phyloP scores from a whole-genome alignment of 2,329 filamentous ascomycete species.

The Fusarium gaditjirri region DNA sequence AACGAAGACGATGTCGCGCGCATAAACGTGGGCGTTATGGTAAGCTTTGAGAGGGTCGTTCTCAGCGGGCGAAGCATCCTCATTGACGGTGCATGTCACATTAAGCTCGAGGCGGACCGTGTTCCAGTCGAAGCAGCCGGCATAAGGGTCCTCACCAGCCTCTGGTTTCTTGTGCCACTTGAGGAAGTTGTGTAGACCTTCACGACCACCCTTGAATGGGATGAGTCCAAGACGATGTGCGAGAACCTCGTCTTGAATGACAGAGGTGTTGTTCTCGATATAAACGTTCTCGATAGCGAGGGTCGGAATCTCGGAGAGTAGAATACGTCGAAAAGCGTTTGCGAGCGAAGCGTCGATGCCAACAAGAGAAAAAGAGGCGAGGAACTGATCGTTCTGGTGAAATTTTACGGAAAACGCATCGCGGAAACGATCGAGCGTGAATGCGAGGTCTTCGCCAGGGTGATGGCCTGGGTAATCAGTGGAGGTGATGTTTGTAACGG shows the following conservation, averaged over 20 bases:
- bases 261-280: slow-evolving; percentile 95
- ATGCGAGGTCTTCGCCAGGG: slow-evolving; percentile 86
- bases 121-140: slow-evolving; percentile 80
- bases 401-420: slow-evolving; percentile 79
- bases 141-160: slow-evolving; percentile 69
- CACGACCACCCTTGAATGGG: slow-evolving; percentile 82
- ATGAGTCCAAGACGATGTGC: slow-evolving; percentile 90
- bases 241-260: slow-evolving; percentile 97
- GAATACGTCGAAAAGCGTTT: slow-evolving; percentile 96
- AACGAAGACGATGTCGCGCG: slow-evolving; percentile 78
- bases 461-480: slow-evolving; percentile 94
- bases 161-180: slow-evolving; percentile 81
- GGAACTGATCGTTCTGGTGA: slow-evolving; percentile 81
- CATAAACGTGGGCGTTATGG: slow-evolving; percentile 85
- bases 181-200: slow-evolving; percentile 81
- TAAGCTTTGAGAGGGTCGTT: slow-evolving; percentile 87
- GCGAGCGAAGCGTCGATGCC: slow-evolving; percentile 92
- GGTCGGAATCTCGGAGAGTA: slow-evolving; percentile 93
- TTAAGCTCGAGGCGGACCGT: slow-evolving; percentile 83
- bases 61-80: slow-evolving; percentile 75
- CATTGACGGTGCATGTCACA: slow-evolving; percentile 83
- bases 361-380: slow-evolving; percentile 89
- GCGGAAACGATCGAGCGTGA: slow-evolving; percentile 79
- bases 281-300: slow-evolving; percentile 95
- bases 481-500: slow-evolving; percentile 86